Evolutionary conservation across 108 stramenopile genomes (phyloP).

Genomic region (Cylindrotheca fusiformis): DNA sequence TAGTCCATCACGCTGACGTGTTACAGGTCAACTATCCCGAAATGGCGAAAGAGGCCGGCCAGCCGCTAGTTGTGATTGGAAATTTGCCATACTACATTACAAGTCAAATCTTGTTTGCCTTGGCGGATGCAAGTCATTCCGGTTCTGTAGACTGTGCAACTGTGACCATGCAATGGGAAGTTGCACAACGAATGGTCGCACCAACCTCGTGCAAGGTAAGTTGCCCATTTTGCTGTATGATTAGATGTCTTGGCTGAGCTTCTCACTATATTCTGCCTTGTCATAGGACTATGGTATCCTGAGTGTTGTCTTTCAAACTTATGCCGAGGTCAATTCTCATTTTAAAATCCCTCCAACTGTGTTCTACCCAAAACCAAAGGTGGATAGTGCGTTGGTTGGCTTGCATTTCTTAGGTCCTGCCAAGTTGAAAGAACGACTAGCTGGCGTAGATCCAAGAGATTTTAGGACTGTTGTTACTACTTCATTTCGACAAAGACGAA

Average conservation of each 20-base stretch:
- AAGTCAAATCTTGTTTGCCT: slow-evolving; percentile 91
- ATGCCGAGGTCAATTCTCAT: slow-evolving; percentile 75
- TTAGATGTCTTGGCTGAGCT: neutral
- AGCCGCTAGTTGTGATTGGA: slow-evolving; percentile 89
- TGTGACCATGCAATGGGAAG: slow-evolving; percentile 98
- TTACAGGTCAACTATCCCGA: slow-evolving; percentile 85
- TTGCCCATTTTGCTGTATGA: neutral
- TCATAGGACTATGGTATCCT: slow-evolving; percentile 94
- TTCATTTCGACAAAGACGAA: slow-evolving; percentile 93
- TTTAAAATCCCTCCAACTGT: slow-evolving; percentile 98
- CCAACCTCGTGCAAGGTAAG: slow-evolving; percentile 51
- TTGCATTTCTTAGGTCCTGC: slow-evolving; percentile 84
- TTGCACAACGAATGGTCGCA: slow-evolving; percentile 88
- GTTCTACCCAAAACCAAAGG: slow-evolving; percentile 97
- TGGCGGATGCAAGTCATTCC: slow-evolving; percentile 89
- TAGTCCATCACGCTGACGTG: slow-evolving; percentile 77
- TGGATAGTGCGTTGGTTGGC: slow-evolving; percentile 90
- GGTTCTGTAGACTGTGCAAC: slow-evolving; percentile 87
- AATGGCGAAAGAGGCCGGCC: slow-evolving; percentile 72
- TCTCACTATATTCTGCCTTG: slow-evolving; percentile 2
- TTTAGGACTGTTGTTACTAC: slow-evolving; percentile 84
- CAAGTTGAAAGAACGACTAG: slow-evolving; percentile 52
- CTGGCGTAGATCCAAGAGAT: slow-evolving; percentile 75
- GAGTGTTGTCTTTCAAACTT: slow-evolving; percentile 93
- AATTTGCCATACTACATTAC: slow-evolving; percentile 98